Percentiles rank a stretch among this genome's conserved stretches.
Conservation (phyloP, 345 rosid genomes). For the Carallia pectinifolia region DNA sequence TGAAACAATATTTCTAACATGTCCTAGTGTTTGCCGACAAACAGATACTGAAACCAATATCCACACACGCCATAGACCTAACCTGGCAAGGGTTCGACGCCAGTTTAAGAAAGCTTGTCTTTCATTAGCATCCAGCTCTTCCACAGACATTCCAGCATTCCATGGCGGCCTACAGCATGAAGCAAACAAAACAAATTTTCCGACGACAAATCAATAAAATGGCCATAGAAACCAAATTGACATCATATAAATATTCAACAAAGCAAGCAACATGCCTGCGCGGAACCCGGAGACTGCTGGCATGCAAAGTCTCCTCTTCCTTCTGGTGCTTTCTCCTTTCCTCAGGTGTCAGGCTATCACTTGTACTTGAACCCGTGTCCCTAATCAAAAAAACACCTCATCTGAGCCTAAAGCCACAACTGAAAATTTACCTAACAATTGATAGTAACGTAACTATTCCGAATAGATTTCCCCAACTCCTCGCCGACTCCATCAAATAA, state of each 20-base stretch:
- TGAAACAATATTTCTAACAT: too few relatives aligned
- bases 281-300: slow-evolving; percentile 63
- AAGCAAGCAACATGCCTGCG: slow-evolving; percentile 39
- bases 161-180: slow-evolving; percentile 58
- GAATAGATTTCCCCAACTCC: too few relatives aligned
- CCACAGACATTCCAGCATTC: slow-evolving; percentile 64
- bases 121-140: slow-evolving; percentile 70
- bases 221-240: too few relatives aligned
- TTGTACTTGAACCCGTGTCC: slow-evolving; percentile 53
- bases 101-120: slow-evolving; percentile 67
- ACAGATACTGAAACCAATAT: background rate
- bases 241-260: background rate
- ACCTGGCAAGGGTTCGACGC: slow-evolving; percentile 85
- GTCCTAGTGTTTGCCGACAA: too few relatives aligned
- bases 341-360: slow-evolving; percentile 42
- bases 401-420: too few relatives aligned
- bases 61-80: background rate
- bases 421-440: too few relatives aligned
- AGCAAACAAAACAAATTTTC: background rate
- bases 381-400: slow-evolving; percentile 25
- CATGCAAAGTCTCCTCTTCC: slow-evolving; percentile 70
- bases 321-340: slow-evolving; percentile 61
- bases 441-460: too few relatives aligned
- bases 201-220: background rate
- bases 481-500: too few relatives aligned